Conservation (phyloP, 2,329 filamentous ascomycete species). For the Neofusicoccum umdonicola region DNA sequence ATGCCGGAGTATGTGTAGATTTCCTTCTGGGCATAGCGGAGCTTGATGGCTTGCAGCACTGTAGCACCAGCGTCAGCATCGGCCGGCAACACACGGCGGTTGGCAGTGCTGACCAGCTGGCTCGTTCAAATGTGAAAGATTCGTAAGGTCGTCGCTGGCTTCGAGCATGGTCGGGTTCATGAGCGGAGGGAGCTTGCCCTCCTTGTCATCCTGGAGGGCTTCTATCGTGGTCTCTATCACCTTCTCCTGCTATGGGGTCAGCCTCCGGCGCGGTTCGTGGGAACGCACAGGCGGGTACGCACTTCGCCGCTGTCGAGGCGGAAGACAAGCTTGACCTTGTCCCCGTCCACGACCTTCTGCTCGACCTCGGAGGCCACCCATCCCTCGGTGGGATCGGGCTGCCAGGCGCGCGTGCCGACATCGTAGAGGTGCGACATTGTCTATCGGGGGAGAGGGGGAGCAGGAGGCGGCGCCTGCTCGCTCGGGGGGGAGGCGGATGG, state of each 20-base stretch:
- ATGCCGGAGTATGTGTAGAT: constrained; percentile 99
- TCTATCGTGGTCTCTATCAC: constrained; percentile 73
- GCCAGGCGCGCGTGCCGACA: constrained; percentile 96
- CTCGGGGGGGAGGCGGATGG: background rate
- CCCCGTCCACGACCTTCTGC: constrained; percentile 77
- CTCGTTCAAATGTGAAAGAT: constrained; percentile 96
- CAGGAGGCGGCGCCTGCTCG: constrained; percentile 6
- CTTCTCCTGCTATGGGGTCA: constrained; percentile 60
- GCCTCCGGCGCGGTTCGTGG: background rate
- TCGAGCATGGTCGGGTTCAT: constrained; percentile 99
- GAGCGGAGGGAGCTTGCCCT: constrained; percentile 78
- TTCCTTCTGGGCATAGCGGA: constrained; percentile 96
- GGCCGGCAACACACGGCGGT: background rate
- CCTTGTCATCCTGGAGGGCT: constrained; percentile 73
- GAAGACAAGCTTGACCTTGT: constrained; percentile 86
- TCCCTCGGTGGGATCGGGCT: constrained; percentile 91
- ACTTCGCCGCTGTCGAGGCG: constrained; percentile 92
- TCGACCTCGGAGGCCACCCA: constrained; percentile 96
- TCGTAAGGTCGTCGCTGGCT: constrained; percentile 96
- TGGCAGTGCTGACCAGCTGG: constrained; percentile 70
- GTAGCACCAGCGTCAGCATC: constrained; percentile 30
- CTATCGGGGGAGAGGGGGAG: constrained; percentile 19
- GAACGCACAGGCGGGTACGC: constrained; percentile 12
- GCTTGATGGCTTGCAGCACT: constrained; percentile 96
- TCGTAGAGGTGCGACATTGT: constrained; percentile 84